Evolutionary conservation across 2,329 filamentous ascomycete genomes (phyloP).

Genomic region (Pleomassaria siparia): DNA sequence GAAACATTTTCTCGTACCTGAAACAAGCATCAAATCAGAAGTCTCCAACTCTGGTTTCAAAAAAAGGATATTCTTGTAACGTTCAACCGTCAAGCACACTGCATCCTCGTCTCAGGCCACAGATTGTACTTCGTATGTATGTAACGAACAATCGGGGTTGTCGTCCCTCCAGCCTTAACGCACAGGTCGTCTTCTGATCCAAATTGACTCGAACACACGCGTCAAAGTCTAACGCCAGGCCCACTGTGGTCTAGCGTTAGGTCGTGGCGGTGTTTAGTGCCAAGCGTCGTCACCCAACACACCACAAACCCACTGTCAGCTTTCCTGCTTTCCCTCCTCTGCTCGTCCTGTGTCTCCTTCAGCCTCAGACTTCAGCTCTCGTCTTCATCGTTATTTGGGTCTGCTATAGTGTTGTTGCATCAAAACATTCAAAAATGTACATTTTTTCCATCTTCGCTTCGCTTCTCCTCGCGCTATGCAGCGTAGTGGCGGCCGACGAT

Average conservation of each 20-base stretch:
- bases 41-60: no score
- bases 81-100: no score
- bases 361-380: not conserved
- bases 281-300: not conserved
- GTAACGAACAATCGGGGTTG: no score
- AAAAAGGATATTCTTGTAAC: no score
- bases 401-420: not conserved
- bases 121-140: no score
- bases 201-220: not conserved
- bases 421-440: not conserved
- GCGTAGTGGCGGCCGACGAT: conserved; percentile 13
- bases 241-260: not conserved
- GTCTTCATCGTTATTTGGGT: not conserved
- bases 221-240: not conserved
- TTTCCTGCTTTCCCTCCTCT: not conserved
- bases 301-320: not conserved
- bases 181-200: not conserved
- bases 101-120: no score
- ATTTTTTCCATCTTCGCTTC: not conserved
- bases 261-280: not conserved
- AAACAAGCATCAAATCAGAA: no score
- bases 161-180: not conserved
- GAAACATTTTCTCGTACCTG: no score
- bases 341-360: not conserved
- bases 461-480: not conserved